Conservation (phyloP, 2,329 filamentous ascomycete genomes). For the Talaromyces sp. region DNA sequence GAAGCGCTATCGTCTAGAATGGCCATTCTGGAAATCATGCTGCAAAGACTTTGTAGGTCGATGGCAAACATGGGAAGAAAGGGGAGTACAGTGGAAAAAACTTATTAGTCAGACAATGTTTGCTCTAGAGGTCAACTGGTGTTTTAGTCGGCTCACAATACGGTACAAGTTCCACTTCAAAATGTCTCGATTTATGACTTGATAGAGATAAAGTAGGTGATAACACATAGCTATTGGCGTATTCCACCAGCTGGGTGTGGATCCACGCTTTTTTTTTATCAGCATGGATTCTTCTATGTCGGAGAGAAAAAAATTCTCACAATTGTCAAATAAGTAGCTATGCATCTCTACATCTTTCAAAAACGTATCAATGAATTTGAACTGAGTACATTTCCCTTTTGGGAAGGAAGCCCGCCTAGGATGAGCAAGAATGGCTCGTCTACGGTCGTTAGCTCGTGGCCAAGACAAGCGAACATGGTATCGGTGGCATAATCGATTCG, state of each 20-base stretch:
- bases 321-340: not conserved
- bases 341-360: not conserved
- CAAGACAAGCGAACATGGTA: slow-evolving; percentile 1
- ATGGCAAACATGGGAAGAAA: slow-evolving; percentile 1
- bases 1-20: not conserved
- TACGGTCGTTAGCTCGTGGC: not conserved
- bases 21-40: not conserved
- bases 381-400: not conserved
- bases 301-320: not conserved
- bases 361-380: slow-evolving; percentile 2
- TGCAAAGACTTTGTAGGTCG: not conserved
- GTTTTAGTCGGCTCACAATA: not conserved
- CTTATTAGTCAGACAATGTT: not conserved
- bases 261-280: not conserved
- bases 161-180: not conserved
- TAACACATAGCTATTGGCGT: not conserved
- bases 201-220: not conserved
- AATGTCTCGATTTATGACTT: not conserved
- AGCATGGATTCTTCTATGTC: not conserved
- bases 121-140: not conserved
- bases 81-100: slow-evolving; percentile 1
- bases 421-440: not conserved
- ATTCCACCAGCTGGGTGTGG: not conserved
- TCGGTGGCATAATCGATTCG: slow-evolving; percentile 1
- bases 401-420: not conserved